A percentile compares a stretch with the other conserved stretches of the same genome.
phyloP scores from a whole-genome alignment of 1,284 basidiomycete genomes.

The Dichomitus squalens region DNA sequence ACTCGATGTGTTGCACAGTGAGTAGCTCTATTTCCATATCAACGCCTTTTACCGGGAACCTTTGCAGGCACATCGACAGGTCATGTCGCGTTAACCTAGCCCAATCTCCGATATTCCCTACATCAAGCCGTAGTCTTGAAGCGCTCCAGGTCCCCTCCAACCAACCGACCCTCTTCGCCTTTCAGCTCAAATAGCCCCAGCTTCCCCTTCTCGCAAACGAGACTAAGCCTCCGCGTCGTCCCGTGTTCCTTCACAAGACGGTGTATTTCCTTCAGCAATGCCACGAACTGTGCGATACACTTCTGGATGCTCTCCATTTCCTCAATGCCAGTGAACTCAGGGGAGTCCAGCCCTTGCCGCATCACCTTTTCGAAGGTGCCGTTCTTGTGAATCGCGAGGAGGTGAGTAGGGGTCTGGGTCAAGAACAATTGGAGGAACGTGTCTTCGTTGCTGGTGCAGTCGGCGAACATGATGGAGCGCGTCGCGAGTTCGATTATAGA shows the following conservation, averaged over 20 bases:
- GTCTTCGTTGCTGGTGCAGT: constrained; percentile 30
- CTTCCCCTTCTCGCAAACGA: constrained; percentile 20
- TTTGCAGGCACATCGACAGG: no score
- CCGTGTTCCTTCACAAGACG: constrained; percentile 46
- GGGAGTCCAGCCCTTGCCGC: constrained; percentile 41
- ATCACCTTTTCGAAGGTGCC: constrained; percentile 42
- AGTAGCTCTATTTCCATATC: no score
- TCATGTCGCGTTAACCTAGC: no score
- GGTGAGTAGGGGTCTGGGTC: constrained; percentile 55
- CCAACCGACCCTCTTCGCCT: constrained; percentile 5
- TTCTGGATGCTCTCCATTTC: constrained; percentile 33
- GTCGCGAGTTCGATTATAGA: constrained; percentile 52
- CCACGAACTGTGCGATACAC: constrained; percentile 40
- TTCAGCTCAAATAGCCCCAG: constrained; percentile 8
- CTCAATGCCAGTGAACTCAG: constrained; percentile 25
- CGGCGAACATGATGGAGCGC: constrained; percentile 35
- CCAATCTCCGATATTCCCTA: neutral
- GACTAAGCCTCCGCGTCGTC: constrained; percentile 38
- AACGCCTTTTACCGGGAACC: no score
- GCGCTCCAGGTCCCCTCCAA: constrained; percentile 7
- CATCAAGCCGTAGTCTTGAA: constrained; percentile 1
- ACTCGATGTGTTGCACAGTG: no score
- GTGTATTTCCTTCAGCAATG: constrained; percentile 47
- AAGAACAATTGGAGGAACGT: constrained; percentile 55
- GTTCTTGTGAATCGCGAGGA: constrained; percentile 52